phyloP scores from a whole-genome alignment of 495 filamentous ascomycete genomes.

The Lepraria neglecta region DNA sequence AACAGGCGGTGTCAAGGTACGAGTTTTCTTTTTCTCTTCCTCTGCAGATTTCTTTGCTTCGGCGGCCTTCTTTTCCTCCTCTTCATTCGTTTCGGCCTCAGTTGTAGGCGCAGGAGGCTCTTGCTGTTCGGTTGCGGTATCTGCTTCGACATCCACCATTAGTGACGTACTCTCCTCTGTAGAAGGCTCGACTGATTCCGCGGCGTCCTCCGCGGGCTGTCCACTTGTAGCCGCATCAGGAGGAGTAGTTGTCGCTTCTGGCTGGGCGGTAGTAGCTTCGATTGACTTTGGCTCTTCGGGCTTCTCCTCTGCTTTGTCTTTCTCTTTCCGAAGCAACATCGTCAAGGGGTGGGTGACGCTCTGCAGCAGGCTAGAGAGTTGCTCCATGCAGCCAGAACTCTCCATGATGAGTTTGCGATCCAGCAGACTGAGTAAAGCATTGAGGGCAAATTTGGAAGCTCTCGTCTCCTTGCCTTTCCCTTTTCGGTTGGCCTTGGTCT shows the following conservation, averaged over 20 bases:
- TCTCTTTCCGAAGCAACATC: constrained; percentile 75
- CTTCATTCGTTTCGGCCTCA: constrained; percentile 29
- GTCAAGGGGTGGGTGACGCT: constrained; percentile 84
- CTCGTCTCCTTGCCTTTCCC: constrained; percentile 80
- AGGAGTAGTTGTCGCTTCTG: constrained; percentile 22
- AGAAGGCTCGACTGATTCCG: constrained; percentile 23
- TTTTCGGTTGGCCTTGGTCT: constrained; percentile 70
- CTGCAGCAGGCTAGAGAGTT: constrained; percentile 76
- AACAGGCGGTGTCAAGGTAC: constrained; percentile 70
- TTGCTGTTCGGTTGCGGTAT: constrained; percentile 2
- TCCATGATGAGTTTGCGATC: constrained; percentile 92
- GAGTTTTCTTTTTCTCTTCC: constrained; percentile 64
- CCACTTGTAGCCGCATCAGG: constrained; percentile 19
- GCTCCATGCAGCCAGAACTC: constrained; percentile 90
- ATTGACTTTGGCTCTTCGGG: constrained; percentile 27
- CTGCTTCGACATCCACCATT: constrained; percentile 21
- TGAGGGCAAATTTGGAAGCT: constrained; percentile 83
- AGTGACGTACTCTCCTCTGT: constrained; percentile 12
- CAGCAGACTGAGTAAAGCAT: constrained; percentile 77
- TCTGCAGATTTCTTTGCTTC: constrained; percentile 32
- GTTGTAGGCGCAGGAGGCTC: constrained; percentile 1
- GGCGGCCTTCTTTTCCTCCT: constrained; percentile 26
- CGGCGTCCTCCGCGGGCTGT: constrained; percentile 28
- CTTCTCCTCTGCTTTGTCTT: constrained; percentile 47
- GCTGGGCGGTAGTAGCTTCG: constrained; percentile 26